phyloP scores from a whole-genome alignment of 1,284 basidiomycete genomes.

The Marasmius oreades region DNA sequence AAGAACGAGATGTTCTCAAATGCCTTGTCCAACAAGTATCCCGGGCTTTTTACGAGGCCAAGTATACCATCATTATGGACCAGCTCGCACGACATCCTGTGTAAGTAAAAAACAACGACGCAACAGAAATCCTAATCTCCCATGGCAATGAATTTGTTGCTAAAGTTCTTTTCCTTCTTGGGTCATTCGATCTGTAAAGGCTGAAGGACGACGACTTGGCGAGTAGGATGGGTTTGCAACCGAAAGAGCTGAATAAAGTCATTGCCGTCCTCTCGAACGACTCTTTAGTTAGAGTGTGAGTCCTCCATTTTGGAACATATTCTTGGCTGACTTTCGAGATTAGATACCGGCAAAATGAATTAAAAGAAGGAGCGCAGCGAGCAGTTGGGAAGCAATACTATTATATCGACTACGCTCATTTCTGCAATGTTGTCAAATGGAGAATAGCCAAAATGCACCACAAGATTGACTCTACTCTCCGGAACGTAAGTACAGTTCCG shows the following conservation, averaged over 20 bases:
- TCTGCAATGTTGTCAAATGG: constrained; percentile 98
- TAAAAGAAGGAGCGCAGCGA: constrained; percentile 79
- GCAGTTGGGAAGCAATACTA: constrained; percentile 87
- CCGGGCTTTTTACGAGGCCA: constrained; percentile 92
- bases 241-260: constrained; percentile 93
- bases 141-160: constrained; percentile 6
- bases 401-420: constrained; percentile 93
- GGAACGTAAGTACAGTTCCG: constrained; percentile 55
- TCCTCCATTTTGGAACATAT: constrained; percentile 14
- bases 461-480: constrained; percentile 83
- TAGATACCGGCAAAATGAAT: constrained; percentile 83
- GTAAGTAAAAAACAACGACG: constrained; percentile 57
- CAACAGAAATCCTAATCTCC: constrained; percentile 17
- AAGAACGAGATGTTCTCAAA: constrained; percentile 71
- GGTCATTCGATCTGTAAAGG: constrained; percentile 37
- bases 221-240: constrained; percentile 80
- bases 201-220: constrained; percentile 92
- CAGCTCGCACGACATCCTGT: constrained; percentile 88
- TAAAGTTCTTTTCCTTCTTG: constrained; percentile 19
- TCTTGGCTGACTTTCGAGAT: constrained; percentile 10
- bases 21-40: constrained; percentile 90
- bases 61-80: constrained; percentile 90
- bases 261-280: constrained; percentile 86
- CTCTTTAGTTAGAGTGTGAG: constrained; percentile 80
- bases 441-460: constrained; percentile 92